Percentiles rank a stretch among this genome's conserved stretches.
These are phyloP conservation scores for Podila horticola DNA, from an alignment of 192 early-diverging fungal genomes.

Conservation along the genomic window DNA sequence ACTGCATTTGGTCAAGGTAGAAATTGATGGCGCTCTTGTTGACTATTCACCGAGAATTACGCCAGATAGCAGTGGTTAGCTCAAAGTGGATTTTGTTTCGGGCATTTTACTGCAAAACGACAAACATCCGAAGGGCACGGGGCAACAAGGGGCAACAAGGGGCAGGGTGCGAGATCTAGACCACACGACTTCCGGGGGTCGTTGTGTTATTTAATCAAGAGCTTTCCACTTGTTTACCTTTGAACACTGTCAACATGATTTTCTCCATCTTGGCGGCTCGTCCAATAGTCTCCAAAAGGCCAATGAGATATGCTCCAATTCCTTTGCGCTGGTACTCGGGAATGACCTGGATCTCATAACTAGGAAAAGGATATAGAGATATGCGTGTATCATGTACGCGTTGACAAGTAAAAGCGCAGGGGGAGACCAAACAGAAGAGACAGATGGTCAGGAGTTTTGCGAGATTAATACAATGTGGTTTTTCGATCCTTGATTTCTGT, in stretches of 20 bases:
- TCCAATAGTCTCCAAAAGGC: conserved; percentile 63
- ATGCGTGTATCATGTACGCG: too few relatives aligned
- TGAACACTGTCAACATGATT: conserved; percentile 76
- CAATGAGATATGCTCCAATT: conserved; percentile 67
- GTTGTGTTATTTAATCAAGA: background rate
- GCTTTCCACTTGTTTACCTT: conserved; percentile 48
- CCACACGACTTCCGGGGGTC: background rate
- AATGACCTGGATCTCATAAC: conserved; percentile 73
- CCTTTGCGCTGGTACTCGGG: conserved; percentile 56
- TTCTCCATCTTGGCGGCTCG: conserved; percentile 63
- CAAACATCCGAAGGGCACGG: too few relatives aligned
- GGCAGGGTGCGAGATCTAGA: too few relatives aligned
- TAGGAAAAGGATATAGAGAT: conserved; percentile 18
- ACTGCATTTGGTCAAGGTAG: conserved; percentile 66
- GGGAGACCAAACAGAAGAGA: too few relatives aligned
- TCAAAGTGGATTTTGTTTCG: background rate
- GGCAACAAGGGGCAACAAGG: too few relatives aligned
- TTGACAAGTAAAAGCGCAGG: too few relatives aligned
- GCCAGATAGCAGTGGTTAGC: background rate
- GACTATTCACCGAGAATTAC: conserved; percentile 22
- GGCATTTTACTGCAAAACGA: too few relatives aligned
- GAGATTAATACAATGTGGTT: background rate
- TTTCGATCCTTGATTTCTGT: background rate
- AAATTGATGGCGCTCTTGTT: conserved; percentile 71
- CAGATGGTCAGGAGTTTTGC: background rate